A percentile compares a stretch with the other conserved stretches of the same genome.
Conservation (phyloP, 768 basidiomycete species). For the Kwoniella europaea region DNA sequence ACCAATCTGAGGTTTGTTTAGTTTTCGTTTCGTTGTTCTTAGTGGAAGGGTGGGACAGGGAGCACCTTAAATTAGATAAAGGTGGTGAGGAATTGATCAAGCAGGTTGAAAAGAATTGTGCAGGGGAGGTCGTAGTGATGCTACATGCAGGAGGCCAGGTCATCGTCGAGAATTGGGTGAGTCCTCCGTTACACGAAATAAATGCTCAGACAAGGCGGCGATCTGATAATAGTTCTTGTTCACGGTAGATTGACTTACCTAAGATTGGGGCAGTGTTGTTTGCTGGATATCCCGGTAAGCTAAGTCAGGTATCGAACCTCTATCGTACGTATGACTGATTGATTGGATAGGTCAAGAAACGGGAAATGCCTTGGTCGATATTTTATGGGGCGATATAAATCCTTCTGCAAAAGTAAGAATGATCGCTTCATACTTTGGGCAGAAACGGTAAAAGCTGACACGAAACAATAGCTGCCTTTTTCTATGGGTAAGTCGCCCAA, state of each 20-base stretch:
- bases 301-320: not conserved
- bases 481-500: slow-evolving; percentile 50
- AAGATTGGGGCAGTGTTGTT: slow-evolving; percentile 56
- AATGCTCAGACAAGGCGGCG: too few species aligned
- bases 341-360: slow-evolving; percentile 44
- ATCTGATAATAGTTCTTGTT: not conserved
- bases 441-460: not conserved
- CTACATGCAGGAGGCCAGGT: slow-evolving; percentile 49
- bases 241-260: slow-evolving; percentile 49
- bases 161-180: slow-evolving; percentile 50
- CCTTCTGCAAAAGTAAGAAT: slow-evolving; percentile 49
- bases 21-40: slow-evolving; percentile 56
- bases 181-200: slow-evolving; percentile 5
- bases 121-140: slow-evolving; percentile 48
- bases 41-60: slow-evolving; percentile 54
- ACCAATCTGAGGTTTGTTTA: slow-evolving; percentile 52
- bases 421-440: not conserved
- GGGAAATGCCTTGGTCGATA: slow-evolving; percentile 54
- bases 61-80: slow-evolving; percentile 43
- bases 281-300: slow-evolving; percentile 51
- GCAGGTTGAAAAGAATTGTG: slow-evolving; percentile 42
- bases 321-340: slow-evolving; percentile 2
- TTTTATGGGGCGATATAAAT: slow-evolving; percentile 53
- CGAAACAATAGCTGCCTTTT: slow-evolving; percentile 46
- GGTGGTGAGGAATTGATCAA: slow-evolving; percentile 49